Percentiles rank a stretch among this genome's conserved stretches.
Conservation (phyloP, 805 yeast genomes). For the Metschnikowia rubicola region DNA sequence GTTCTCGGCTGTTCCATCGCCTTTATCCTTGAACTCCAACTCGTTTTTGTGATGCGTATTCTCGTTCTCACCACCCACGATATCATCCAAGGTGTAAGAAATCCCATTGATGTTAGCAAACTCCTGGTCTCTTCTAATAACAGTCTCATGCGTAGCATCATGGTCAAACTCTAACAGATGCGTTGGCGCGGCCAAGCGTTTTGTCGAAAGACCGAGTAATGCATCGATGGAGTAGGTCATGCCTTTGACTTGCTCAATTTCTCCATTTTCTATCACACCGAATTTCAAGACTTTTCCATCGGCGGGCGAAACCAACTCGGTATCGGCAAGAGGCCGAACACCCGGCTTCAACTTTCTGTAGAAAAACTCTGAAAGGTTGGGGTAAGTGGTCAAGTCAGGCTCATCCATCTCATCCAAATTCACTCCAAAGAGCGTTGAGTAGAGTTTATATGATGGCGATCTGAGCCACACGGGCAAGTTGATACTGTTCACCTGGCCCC, state of each 20-base stretch:
- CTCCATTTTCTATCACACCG: conserved; percentile 78
- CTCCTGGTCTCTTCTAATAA: conserved; percentile 56
- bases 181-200: conserved; percentile 52
- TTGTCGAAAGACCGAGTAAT: conserved; percentile 63
- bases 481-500: conserved; percentile 89
- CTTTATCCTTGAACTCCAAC: conserved; percentile 55
- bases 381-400: conserved; percentile 68
- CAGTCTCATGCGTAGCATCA: conserved; percentile 37
- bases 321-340: conserved; percentile 66
- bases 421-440: conserved; percentile 80
- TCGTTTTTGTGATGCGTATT: conserved; percentile 44
- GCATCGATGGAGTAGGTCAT: conserved; percentile 89
- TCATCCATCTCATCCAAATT: conserved; percentile 86
- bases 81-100: conserved; percentile 63
- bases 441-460: conserved; percentile 73
- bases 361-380: conserved; percentile 86
- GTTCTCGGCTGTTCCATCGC: conserved; percentile 54
- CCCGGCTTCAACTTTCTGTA: conserved; percentile 79
- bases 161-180: conserved; percentile 46
- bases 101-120: conserved; percentile 80
- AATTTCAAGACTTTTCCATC: conserved; percentile 88
- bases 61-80: conserved; percentile 53
- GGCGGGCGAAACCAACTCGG: conserved; percentile 80
- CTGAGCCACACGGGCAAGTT: conserved; percentile 87
- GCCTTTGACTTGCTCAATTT: conserved; percentile 96